Base-by-base conservation (phyloP, 2,329 filamentous ascomycete genomes). In the Penicillium sp. region DNA sequence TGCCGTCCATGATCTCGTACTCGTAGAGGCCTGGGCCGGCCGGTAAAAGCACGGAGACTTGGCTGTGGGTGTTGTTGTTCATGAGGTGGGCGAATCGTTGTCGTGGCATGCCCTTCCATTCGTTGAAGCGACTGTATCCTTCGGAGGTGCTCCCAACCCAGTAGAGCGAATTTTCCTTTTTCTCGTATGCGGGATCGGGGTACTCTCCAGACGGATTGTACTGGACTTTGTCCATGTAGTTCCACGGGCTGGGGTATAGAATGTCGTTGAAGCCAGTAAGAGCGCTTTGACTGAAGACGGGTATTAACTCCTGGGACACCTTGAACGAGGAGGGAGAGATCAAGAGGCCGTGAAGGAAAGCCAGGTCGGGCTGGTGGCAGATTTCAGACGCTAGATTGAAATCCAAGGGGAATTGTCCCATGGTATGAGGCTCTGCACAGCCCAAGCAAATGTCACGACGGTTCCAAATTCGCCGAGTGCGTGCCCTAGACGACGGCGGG, bases 361-460 rank as follows among this genome's bases (percentile, higher is more conserved):
- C 81, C 28, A 92, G 75, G 57, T 94, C 90, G 1, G 90, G 87
- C 63, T 94, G 89, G 53, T 87, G 81, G 65, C 90, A 95, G 25
- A 87, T 79, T 42, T 89, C 81, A 5, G 84, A 79, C 5, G 86
- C 82, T 8, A 79, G 66, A 1, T 79, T 76, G 84, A 87, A 92
- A 60, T 88, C 78, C 4, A 77, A 74, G 5, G 90, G 72, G 61
- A 89, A 88, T 20, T 84, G 83, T 2, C 82, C 85, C 16, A 82
- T 73, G 0, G 88, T 87, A 63, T 92, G 87, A 0, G 81, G 80
- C 6, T 75, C 72, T 2, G 78, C 75, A 66, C 89, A 92, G 2
- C 75, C 73, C 0, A 80, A 74, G 67, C 89, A 92, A 45, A 90
- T 78, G 31, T 80, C 77, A 48, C 79, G 79, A 22, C 81, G 79